Base-by-base conservation (phyloP, 73 alveolate genomes). In the Paramecium caudatum region DNA sequence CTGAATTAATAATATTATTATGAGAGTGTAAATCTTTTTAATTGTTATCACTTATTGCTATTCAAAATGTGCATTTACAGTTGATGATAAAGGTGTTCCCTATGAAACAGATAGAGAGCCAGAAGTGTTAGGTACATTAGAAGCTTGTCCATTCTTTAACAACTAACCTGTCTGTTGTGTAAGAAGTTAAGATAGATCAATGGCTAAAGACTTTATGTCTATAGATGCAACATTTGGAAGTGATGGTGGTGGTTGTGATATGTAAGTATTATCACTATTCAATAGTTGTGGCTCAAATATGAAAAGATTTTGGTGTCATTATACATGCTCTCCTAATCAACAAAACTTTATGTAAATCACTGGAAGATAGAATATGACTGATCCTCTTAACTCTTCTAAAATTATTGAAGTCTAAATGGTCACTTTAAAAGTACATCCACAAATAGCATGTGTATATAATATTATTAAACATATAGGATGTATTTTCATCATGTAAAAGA, bases 291-390 rank as follows among this genome's bases (percentile, higher is more conserved):
- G 88, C 13, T 62, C 91, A 4, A 92, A 92, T 82, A 69, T 92
- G 69, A 92, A 92, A 63, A 92, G 94, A 90, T 92, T 92, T 74
- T 92, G 96, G 96, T 92, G 96, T 41, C 61, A 90, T 82, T 92
- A 82, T 65, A 92, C 93, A 37, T 92, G 96, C 81, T 48, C 82
- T 46, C 96, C 96, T 1, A 81, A 92, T 90, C 82, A 92, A 68
- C 33, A 83, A 16, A 81, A 74, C 3, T 92, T 92, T 62, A n/a
- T 92, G 47, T 74, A 74, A 39, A 46, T 92, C 41, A 84, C 90
- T 61, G 88, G 88, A 16, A 41, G 47, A 78, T 69, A 81, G 45
- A 82, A 87, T 90, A 80, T 82, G 25, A 90, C 93, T n/a, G 94
- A 86, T 34, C 93, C 93, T n/a, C 12, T 61, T 3, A 81, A 86